Conservation (phyloP, 805 yeast genomes). For the Spathaspora hagerdaliae region DNA sequence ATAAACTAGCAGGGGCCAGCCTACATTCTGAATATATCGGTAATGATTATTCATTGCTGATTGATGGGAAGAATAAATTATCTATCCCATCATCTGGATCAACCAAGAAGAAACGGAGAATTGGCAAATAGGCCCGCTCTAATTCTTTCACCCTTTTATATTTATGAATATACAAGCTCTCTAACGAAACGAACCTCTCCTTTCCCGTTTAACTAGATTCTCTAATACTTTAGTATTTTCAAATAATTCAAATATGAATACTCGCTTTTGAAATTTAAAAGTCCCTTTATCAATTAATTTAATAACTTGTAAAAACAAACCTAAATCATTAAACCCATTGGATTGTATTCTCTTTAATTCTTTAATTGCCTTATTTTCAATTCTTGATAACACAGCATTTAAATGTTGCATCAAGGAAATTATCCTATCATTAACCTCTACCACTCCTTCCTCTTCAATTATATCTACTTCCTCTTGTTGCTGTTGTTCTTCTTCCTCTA, state of each 20-base stretch:
- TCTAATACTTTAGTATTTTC: conserved; percentile 49
- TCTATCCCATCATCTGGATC: background rate
- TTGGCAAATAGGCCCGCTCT: no score
- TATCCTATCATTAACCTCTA: conserved; percentile 7
- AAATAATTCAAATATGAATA: conserved; percentile 63
- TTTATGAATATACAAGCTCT: background rate
- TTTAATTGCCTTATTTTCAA: conserved; percentile 54
- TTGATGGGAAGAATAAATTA: background rate
- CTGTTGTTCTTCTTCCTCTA: conserved; percentile 3
- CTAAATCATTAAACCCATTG: conserved; percentile 50
- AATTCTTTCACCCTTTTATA: no score
- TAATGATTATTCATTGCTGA: conserved; percentile 4
- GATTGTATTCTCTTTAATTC: conserved; percentile 52
- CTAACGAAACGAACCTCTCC: conserved; percentile 16
- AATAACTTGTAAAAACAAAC: conserved; percentile 49
- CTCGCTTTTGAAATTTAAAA: conserved; percentile 60
- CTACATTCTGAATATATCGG: conserved; percentile 7
- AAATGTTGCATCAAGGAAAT: conserved; percentile 45
- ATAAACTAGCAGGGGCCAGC: conserved; percentile 3
- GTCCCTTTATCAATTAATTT: conserved; percentile 51
- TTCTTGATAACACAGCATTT: conserved; percentile 35
- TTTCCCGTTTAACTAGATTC: conserved; percentile 43
- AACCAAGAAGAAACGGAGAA: conserved; percentile 5
- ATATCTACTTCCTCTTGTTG: conserved; percentile 5
- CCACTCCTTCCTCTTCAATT: background rate